Conservation (phyloP, 1,284 basidiomycete genomes). For the Microbotryomycetes sp. region DNA sequence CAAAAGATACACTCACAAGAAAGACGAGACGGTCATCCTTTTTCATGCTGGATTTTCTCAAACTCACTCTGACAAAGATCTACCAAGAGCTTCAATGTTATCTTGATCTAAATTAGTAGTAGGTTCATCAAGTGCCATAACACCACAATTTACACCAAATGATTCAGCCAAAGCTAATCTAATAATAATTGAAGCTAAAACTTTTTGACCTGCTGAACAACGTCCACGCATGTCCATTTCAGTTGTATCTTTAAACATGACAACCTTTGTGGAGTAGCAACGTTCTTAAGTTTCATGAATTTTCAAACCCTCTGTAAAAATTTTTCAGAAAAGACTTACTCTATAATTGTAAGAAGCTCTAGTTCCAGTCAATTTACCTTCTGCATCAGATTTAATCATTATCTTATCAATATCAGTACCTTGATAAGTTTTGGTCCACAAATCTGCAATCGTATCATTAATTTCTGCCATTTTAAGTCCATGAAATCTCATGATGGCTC, state of each 20-base stretch:
- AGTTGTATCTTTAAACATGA: conserved; percentile 97
- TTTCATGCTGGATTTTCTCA: neutral
- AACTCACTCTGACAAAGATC: conserved; percentile 79
- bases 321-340: conserved; percentile 57
- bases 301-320: too few relatives aligned
- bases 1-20: neutral
- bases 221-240: conserved; percentile 99
- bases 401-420: conserved; percentile 99
- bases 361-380: conserved; percentile 59
- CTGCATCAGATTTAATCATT: conserved; percentile 87
- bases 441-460: conserved; percentile 88
- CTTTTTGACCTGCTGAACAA: conserved; percentile 97
- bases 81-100: conserved; percentile 90
- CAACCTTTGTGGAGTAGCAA: too few relatives aligned
- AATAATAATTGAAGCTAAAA: conserved; percentile 98
- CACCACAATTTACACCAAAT: conserved; percentile 95
- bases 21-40: neutral
- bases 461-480: conserved; percentile 99
- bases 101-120: conserved; percentile 96
- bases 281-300: too few relatives aligned
- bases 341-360: conserved; percentile 98
- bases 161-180: conserved; percentile 95
- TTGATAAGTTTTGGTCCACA: conserved; percentile 99
- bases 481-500: conserved; percentile 98
- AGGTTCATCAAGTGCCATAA: conserved; percentile 94